Conservation (phyloP, 768 basidiomycete genomes). For the Tulasnella sp. region DNA sequence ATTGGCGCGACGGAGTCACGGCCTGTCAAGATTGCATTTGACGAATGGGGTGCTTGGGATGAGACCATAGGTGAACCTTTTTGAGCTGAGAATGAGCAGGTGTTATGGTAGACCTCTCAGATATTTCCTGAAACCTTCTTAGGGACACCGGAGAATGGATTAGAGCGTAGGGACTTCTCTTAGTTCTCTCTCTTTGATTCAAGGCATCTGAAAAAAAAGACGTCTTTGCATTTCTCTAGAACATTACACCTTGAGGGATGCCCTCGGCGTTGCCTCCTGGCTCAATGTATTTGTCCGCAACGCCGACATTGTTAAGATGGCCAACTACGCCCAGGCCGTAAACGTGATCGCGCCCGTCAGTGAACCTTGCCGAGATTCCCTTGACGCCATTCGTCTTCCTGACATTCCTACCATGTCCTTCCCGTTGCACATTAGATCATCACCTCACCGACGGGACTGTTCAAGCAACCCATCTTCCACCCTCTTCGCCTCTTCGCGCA, state of each 20-base stretch:
- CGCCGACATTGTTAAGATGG: conserved; percentile 47
- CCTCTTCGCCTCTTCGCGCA: conserved; percentile 44
- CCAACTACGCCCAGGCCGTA: conserved; percentile 49
- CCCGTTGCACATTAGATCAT: too few relatives aligned
- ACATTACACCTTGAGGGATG: conserved; percentile 43
- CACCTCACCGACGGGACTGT: conserved; percentile 36
- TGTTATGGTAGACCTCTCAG: background rate
- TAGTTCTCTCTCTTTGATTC: background rate
- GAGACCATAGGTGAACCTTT: conserved; percentile 18
- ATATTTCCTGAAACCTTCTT: background rate
- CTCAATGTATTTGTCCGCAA: conserved; percentile 50
- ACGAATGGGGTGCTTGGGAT: conserved; percentile 47
- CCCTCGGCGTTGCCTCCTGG: conserved; percentile 48
- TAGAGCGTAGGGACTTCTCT: background rate
- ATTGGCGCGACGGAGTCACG: conserved; percentile 13
- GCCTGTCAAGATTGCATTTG: conserved; percentile 33
- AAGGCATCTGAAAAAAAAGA: background rate
- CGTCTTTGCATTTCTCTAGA: conserved; percentile 24
- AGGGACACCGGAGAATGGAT: conserved; percentile 2
- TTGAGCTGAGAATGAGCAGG: too few relatives aligned
- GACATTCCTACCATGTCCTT: background rate
- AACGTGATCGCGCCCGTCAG: conserved; percentile 39
- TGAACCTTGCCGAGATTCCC: conserved; percentile 15
- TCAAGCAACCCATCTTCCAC: conserved; percentile 40
- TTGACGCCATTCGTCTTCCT: too few relatives aligned